Percentiles rank a stretch among this genome's conserved stretches.
Conservation (phyloP, 2,329 filamentous ascomycete species). For the Zasmidium citrigriseum region DNA sequence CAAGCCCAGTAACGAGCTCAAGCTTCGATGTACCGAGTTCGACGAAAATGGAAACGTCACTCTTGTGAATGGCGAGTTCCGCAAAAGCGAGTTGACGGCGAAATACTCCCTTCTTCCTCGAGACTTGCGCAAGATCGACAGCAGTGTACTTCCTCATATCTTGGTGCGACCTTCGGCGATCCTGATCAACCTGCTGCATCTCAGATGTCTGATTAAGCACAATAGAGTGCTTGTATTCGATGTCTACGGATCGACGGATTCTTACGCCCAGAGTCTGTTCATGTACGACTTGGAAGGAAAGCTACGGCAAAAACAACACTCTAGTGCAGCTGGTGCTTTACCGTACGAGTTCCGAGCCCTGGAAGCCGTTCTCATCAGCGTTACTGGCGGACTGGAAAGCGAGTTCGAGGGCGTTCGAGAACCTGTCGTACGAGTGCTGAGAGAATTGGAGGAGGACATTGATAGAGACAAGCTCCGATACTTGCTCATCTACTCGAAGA, state of each 20-base stretch:
- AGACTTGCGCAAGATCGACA: slow-evolving; percentile 96
- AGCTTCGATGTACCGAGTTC: slow-evolving; percentile 90
- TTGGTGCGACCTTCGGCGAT: slow-evolving; percentile 91
- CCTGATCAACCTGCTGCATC: slow-evolving; percentile 91
- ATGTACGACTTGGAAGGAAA: slow-evolving; percentile 97
- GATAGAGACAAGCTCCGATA: slow-evolving; percentile 90
- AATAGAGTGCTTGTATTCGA: slow-evolving; percentile 95
- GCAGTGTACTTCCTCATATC: slow-evolving; percentile 91
- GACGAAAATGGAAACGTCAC: slow-evolving; percentile 91
- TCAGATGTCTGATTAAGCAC: slow-evolving; percentile 92
- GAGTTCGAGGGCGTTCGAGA: slow-evolving; percentile 94
- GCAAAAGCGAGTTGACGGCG: slow-evolving; percentile 94
- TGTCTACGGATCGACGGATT: slow-evolving; percentile 90
- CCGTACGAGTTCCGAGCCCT: slow-evolving; percentile 96
- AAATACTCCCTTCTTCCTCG: slow-evolving; percentile 94
- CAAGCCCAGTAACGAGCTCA: slow-evolving; percentile 80
- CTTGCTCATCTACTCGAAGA: slow-evolving; percentile 90
- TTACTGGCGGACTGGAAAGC: slow-evolving; percentile 86
- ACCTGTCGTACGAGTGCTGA: slow-evolving; percentile 83
- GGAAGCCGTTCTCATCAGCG: slow-evolving; percentile 91
- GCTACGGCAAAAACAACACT: slow-evolving; percentile 73
- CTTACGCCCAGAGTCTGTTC: slow-evolving; percentile 93
- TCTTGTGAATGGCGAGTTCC: slow-evolving; percentile 91
- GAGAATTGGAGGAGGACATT: slow-evolving; percentile 93
- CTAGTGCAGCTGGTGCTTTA: slow-evolving; percentile 57